Evolutionary conservation across 805 yeast species (phyloP), one percentile per base, ranked within the genome.

Genomic region (Barnettozyma californica): DNA sequence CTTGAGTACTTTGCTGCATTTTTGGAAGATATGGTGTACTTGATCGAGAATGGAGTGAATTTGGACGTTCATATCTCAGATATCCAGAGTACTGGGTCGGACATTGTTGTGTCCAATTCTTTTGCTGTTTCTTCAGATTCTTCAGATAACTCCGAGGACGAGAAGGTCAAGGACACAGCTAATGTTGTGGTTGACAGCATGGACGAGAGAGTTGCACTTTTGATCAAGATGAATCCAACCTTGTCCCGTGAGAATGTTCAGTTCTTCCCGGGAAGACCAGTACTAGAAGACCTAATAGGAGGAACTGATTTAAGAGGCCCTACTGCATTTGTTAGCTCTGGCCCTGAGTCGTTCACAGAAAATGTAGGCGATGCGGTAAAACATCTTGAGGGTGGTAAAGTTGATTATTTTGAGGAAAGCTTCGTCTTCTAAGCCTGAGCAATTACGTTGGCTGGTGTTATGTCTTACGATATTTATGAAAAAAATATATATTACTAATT

Each of bases 261-360:
- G n/a, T 21, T 54, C 29, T 10, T 40, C 1, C 18, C 37, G 2
- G 40, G 23, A 45, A 57, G 54, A 55, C 60, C 60, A 11, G 18
- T 31, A 14, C 31, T 51, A 2, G 14, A 41, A 0, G 41, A 43
- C 1, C 35, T 57, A 20, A 54, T 58, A 5, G 38, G 48, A 33
- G 33, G 36, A 18, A 53, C 46, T 5, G 54, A 53, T 21, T 57
- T 69, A n/a, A 44, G 4, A 73, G 77, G 9, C 63, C 81, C 38
- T 53, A 74, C 48, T 70, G 76, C 2, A 66, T 58, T 84, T 42
- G 65, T 82, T 14, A 68, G 78, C 13, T 83, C 89, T 68, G 90
- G 90, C 3, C 87, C 84, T 40, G 70, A 75, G 9, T 36, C 65
- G 2, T 75, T 83, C 70, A 81, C 74, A 51, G 90, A 83, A 57